A percentile compares a stretch with the other conserved stretches of the same genome.
Conservation (phyloP, 73 alveolate species). For the Loxodes magnus region DNA sequence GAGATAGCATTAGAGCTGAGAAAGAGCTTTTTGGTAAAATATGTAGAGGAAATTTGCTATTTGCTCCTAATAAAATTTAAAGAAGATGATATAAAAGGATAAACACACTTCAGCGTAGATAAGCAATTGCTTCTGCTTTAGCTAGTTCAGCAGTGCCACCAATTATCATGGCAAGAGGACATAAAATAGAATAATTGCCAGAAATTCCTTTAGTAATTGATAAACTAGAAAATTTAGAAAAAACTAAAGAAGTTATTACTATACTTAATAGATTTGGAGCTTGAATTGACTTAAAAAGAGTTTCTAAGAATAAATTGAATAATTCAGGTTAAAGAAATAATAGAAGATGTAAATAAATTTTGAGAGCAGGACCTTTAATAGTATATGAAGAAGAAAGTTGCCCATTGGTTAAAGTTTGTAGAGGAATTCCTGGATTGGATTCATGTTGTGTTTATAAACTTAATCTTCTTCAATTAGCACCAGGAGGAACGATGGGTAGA, state of each 20-base stretch:
- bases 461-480: constrained; percentile 86
- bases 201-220: constrained; percentile 97
- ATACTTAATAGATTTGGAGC: constrained; percentile 77
- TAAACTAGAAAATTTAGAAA: constrained; percentile 63
- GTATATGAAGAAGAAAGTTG: constrained; percentile 74
- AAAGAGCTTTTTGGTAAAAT: constrained; percentile 99
- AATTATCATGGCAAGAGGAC: constrained; percentile 98
- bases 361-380: constrained; percentile 84
- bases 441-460: constrained; percentile 69
- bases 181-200: constrained; percentile 81
- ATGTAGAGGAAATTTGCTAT: constrained; percentile 98
- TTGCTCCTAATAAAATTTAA: constrained; percentile 92
- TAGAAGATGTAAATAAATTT: constrained; percentile 80
- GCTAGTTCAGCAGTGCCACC: constrained; percentile 98
- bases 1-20: constrained; percentile 98
- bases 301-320: constrained; percentile 18
- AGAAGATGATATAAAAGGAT: constrained; percentile 98
- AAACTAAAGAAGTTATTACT: constrained; percentile 75
- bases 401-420: constrained; percentile 59
- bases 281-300: constrained; percentile 54
- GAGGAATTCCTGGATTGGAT: constrained; percentile 93
- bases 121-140: constrained; percentile 98
- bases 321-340: constrained; percentile 78
- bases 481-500: constrained; percentile 95
- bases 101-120: constrained; percentile 95